phyloP scores from a whole-genome alignment of 306 rosid species.

The Pueraria montana region DNA sequence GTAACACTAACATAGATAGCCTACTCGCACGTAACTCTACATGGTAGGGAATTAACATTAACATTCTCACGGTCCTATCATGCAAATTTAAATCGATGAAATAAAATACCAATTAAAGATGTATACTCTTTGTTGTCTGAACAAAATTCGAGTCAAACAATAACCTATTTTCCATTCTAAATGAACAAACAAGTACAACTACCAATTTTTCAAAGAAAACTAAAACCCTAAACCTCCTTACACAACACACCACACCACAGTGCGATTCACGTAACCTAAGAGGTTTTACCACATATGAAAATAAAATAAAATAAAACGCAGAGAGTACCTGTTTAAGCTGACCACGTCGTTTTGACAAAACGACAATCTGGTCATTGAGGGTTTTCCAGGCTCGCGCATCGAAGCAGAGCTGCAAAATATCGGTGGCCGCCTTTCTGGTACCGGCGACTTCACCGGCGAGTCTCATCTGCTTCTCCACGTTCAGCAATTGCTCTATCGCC shows the following conservation, averaged over 20 bases:
- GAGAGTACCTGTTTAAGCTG: slow-evolving; percentile 85
- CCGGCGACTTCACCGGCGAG: slow-evolving; percentile 79
- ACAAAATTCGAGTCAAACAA: background rate
- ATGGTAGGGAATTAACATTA: background rate
- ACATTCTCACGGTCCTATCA: slow-evolving; percentile 7
- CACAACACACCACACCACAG: background rate
- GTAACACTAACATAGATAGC: background rate
- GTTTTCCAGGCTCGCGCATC: slow-evolving; percentile 89
- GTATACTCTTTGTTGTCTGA: background rate
- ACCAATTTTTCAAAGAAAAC: background rate
- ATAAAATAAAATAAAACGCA: background rate
- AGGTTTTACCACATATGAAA: background rate
- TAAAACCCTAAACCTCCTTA: slow-evolving; percentile 42
- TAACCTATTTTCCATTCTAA: slow-evolving; percentile 12
- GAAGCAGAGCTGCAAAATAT: slow-evolving; percentile 83
- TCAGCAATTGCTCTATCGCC: slow-evolving; percentile 76
- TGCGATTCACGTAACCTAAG: background rate
- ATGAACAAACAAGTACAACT: background rate
- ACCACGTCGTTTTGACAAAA: slow-evolving; percentile 92
- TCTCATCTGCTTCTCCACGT: slow-evolving; percentile 92
- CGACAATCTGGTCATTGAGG: slow-evolving; percentile 91
- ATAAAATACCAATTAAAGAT: background rate
- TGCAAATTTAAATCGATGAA: background rate
- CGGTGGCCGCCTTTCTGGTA: slow-evolving; percentile 85
- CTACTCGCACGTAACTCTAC: background rate